Evolutionary conservation across 2,329 filamentous ascomycete species (phyloP).

Genomic region (Trichoderma lentiforme): DNA sequence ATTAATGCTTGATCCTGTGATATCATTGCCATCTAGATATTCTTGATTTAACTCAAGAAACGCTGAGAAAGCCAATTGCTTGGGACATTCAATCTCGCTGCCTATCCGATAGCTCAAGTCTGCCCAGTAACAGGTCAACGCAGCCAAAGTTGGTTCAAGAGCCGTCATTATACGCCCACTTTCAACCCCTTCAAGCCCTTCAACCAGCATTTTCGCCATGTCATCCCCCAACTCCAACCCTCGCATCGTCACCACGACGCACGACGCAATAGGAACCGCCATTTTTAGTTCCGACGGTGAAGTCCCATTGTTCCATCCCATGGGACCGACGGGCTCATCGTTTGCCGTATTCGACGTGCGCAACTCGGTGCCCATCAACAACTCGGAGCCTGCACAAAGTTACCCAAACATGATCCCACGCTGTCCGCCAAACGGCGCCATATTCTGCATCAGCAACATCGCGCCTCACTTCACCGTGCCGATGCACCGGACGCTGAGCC

Average conservation of each 20-base stretch:
- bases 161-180: not conserved
- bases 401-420: conserved; percentile 31
- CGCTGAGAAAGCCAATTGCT: no score
- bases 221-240: conserved; percentile 15
- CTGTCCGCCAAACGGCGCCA: conserved; percentile 34
- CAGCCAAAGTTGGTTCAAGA: not conserved
- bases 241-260: conserved; percentile 32
- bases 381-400: conserved; percentile 22
- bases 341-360: conserved; percentile 34
- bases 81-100: no score
- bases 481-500: conserved; percentile 42
- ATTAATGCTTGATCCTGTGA: not conserved
- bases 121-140: no score
- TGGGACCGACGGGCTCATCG: conserved; percentile 28
- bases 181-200: not conserved
- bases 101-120: no score
- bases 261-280: conserved; percentile 31
- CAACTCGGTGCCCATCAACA: conserved; percentile 31
- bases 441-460: conserved; percentile 35
- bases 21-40: not conserved
- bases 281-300: conserved; percentile 31
- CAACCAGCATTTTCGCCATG: not conserved
- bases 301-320: conserved; percentile 29
- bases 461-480: conserved; percentile 30
- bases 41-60: not conserved